Base-by-base conservation (phyloP, 331 rosid genomes). In the Stylosanthes scabra region DNA sequence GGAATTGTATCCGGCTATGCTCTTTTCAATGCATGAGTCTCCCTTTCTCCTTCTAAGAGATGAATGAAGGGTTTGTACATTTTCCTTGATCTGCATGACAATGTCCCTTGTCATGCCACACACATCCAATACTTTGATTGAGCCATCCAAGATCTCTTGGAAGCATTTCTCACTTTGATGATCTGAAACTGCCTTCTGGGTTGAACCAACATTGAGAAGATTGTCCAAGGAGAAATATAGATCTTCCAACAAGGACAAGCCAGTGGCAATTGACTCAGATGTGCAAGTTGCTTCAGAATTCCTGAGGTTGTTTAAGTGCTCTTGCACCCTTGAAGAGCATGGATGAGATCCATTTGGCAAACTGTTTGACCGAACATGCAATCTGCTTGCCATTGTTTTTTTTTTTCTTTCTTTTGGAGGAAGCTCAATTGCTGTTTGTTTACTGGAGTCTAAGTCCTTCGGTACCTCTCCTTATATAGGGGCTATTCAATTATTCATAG, bases 271-370 rank as follows among this genome's bases (percentile, higher is more conserved):
- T 3, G 95, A 86, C 0, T 66, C 29, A 1, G 96, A 84, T 34
- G 84, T 74, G 27, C 86, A 67, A 8, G 87, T 63, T 51, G 65
- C 57, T 77, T 81, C 88, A 79, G 81, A 73, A 9, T 82, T 28
- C 68, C 50, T 81, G 75, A 86, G 74, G 40, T 81, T 87, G 77
- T 13, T 73, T 3, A 93, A 80, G 62, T 83, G 74, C 51, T 93
- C 83, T 57, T 90, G 89, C 3, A 87, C 74, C 29, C 70, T 82
- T 0, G 31, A 8, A 8, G 86, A 66, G 78, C 51, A 70, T 2
- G 97, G 96, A 81, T 85, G 98, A 67, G 93, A 85, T 68, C 74
- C 86, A 59, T 83, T 58, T 40, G 98, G 96, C 5, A 93, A 74
- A 84, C 98, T 90, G 1, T 85, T 78, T 11, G 88, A 93, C 58